Evolutionary conservation across 352 stramenopile genomes (phyloP).

Genomic region (Phytophthora megakarya): DNA sequence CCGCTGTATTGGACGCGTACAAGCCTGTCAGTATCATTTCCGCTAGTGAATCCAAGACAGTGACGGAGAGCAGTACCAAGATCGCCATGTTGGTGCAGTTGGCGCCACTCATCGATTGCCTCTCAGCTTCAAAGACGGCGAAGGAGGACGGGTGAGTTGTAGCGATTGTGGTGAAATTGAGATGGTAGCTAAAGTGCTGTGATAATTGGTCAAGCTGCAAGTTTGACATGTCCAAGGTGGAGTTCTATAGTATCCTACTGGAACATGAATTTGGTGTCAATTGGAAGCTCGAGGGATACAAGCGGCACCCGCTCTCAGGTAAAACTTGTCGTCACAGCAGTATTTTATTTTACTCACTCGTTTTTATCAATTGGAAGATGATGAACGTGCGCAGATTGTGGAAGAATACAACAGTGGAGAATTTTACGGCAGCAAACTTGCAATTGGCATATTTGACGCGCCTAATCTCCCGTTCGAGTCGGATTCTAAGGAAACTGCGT

Average conservation of each 20-base stretch:
- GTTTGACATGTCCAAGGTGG: conserved; percentile 63
- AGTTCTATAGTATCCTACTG: conserved; percentile 73
- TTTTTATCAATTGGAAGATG: conserved; percentile 30
- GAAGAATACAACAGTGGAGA: conserved; percentile 58
- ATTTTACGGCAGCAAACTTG: conserved; percentile 68
- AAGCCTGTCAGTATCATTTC: conserved; percentile 68
- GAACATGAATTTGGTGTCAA: conserved; percentile 31
- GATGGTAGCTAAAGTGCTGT: not conserved
- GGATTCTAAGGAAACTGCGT: conserved; percentile 35
- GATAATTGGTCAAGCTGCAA: conserved; percentile 41
- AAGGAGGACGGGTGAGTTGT: conserved; percentile 19
- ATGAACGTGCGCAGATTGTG: conserved; percentile 59
- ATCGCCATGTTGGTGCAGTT: conserved; percentile 64
- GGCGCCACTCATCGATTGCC: conserved; percentile 47
- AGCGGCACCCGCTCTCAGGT: conserved; percentile 59
- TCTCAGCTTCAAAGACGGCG: conserved; percentile 5
- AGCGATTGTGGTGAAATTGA: not conserved
- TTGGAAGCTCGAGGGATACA: conserved; percentile 65
- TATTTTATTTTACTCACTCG: not conserved
- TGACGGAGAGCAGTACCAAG: conserved; percentile 43
- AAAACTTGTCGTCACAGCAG: conserved; percentile 1
- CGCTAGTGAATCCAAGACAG: conserved; percentile 55
- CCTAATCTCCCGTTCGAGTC: conserved; percentile 44
- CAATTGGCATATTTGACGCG: conserved; percentile 64
- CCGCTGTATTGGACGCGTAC: conserved; percentile 22